These are phyloP conservation scores for Fonsecaea erecta DNA, from an alignment of 2,329 filamentous ascomycete genomes.

Conservation along the genomic window DNA sequence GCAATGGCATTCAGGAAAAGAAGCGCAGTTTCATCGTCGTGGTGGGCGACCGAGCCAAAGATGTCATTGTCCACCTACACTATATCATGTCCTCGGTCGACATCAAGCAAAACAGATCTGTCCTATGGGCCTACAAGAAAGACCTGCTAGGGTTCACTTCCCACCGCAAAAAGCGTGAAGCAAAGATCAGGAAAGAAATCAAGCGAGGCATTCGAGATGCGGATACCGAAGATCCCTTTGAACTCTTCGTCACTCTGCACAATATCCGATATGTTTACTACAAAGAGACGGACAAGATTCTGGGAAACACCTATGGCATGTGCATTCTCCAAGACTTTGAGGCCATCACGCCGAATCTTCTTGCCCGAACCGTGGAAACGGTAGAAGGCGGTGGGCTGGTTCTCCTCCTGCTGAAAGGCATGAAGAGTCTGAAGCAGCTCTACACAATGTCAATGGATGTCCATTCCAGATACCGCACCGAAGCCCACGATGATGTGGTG, in stretches of 20 bases:
- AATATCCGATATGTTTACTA: constrained; percentile 99
- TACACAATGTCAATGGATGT: constrained; percentile 98
- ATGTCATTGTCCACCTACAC: constrained; percentile 93
- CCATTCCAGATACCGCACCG: constrained; percentile 92
- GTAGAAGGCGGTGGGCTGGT: constrained; percentile 95
- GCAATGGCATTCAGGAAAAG: constrained; percentile 90
- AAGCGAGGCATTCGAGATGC: constrained; percentile 91
- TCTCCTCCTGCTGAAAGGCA: constrained; percentile 87
- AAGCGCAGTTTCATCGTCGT: constrained; percentile 98
- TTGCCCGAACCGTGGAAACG: constrained; percentile 94
- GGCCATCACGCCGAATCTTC: constrained; percentile 92
- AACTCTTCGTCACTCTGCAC: constrained; percentile 93
- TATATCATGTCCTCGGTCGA: constrained; percentile 90
- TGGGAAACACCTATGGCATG: constrained; percentile 98
- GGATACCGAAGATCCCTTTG: constrained; percentile 93
- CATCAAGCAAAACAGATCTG: constrained; percentile 92
- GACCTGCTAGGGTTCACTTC: constrained; percentile 93
- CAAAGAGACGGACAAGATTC: constrained; percentile 98
- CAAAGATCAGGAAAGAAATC: constrained; percentile 98
- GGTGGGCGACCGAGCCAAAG: constrained; percentile 90
- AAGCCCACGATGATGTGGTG: constrained; percentile 92
- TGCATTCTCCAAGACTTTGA: constrained; percentile 98
- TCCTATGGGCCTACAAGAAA: constrained; percentile 98
- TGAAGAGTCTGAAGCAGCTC: constrained; percentile 95
- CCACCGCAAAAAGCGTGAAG: constrained; percentile 96